Evolutionary conservation across 495 filamentous ascomycete species (phyloP).

Genomic region (Trichoderma virens): DNA sequence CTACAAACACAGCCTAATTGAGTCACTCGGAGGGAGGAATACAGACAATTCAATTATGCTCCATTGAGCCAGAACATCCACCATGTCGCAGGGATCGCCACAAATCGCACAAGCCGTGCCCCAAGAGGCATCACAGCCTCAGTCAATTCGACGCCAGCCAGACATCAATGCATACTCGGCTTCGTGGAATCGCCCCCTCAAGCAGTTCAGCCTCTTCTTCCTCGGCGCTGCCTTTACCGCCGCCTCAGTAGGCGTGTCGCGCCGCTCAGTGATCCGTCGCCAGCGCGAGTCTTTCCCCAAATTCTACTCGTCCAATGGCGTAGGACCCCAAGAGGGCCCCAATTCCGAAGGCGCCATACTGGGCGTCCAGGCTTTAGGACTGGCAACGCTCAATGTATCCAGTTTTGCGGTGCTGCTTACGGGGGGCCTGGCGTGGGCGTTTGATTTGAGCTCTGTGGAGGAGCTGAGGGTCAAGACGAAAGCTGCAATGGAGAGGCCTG

Average conservation of each 20-base stretch:
- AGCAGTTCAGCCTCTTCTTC: slow-evolving; percentile 54
- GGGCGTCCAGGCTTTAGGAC: slow-evolving; percentile 67
- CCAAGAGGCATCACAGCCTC: background rate
- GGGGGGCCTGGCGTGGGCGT: slow-evolving; percentile 60
- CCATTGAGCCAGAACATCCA: background rate
- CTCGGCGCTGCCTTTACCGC: slow-evolving; percentile 66
- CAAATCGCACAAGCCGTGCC: background rate
- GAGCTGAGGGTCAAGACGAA: slow-evolving; percentile 52
- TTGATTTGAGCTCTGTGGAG: slow-evolving; percentile 63
- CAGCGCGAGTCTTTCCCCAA: slow-evolving; percentile 46
- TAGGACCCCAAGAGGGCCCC: slow-evolving; percentile 15
- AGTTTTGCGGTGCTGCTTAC: slow-evolving; percentile 59
- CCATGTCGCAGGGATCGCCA: background rate
- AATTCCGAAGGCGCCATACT: slow-evolving; percentile 44
- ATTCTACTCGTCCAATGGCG: slow-evolving; percentile 54
- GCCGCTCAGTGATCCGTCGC: slow-evolving; percentile 55
- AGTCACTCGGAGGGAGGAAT: background rate
- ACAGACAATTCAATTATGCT: background rate
- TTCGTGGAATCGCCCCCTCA: slow-evolving; percentile 35
- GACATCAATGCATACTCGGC: slow-evolving; percentile 6
- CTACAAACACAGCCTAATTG: background rate
- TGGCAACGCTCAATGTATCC: slow-evolving; percentile 76
- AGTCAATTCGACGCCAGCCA: slow-evolving; percentile 7
- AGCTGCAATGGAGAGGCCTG: slow-evolving; percentile 37
- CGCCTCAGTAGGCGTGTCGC: slow-evolving; percentile 60